Percentiles rank a stretch among this genome's conserved stretches.
Conservation (phyloP, 305 asterid genomes). For the Caryopteris hybrid region DNA sequence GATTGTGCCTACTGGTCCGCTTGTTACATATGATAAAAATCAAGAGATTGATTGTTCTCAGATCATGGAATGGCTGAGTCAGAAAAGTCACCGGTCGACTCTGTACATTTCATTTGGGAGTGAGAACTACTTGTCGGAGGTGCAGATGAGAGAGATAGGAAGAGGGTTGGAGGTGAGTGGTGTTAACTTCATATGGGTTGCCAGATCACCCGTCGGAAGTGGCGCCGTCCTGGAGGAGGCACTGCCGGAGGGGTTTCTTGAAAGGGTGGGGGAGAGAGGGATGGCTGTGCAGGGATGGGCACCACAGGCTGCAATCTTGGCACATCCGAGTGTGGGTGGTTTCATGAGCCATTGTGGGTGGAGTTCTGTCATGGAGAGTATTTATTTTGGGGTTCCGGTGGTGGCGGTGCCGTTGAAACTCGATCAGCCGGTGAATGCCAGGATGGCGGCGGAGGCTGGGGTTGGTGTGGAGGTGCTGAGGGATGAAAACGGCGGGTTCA, state of each 20-base stretch:
- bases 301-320: constrained; percentile 7
- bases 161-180: constrained; percentile 11
- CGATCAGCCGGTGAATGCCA: constrained; percentile 15
- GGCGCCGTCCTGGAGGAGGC: not conserved
- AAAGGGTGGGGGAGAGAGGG: not conserved
- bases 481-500: not conserved
- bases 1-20: constrained; percentile 16
- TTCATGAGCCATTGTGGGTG: constrained; percentile 11
- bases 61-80: constrained; percentile 11
- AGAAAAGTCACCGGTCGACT: not conserved
- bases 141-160: constrained; percentile 16
- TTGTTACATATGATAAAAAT: not conserved
- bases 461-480: constrained; percentile 6
- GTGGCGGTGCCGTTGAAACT: constrained; percentile 8
- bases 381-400: constrained; percentile 12
- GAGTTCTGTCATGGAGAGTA: constrained; percentile 5
- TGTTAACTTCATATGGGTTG: constrained; percentile 25
- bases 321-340: constrained; percentile 1
- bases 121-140: constrained; percentile 14
- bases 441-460: constrained; percentile 8
- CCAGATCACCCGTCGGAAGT: constrained; percentile 2
- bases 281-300: not conserved
- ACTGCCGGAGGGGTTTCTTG: constrained; percentile 6
- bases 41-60: not conserved
- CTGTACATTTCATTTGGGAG: constrained; percentile 22